Evolutionary conservation across 441 rosid species (phyloP).

Genomic region (Pelargonium cotyledonis): DNA sequence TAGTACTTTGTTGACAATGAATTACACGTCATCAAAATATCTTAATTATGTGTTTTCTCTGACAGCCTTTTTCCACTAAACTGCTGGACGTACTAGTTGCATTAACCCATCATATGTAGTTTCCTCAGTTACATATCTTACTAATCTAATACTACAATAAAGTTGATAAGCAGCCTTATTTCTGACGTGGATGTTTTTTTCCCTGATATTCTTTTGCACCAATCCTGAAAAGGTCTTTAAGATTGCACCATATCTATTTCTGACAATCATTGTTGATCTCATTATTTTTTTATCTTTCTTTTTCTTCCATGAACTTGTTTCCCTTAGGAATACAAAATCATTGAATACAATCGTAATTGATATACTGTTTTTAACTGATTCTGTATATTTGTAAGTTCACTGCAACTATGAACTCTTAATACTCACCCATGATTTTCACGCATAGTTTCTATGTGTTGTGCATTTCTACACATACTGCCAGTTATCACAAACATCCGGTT

Average conservation of each 20-base stretch:
- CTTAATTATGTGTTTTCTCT: neutral
- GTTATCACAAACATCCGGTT: neutral
- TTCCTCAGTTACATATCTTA: neutral
- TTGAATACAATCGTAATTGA: neutral
- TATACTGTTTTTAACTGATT: neutral
- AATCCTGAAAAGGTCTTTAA: neutral
- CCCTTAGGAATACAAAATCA: neutral
- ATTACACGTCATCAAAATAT: neutral
- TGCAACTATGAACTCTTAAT: neutral
- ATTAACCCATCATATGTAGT: conserved; percentile 7
- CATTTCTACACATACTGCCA: conserved; percentile 4
- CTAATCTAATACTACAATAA: neutral
- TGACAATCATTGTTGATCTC: neutral
- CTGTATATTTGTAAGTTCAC: neutral
- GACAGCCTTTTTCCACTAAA: neutral
- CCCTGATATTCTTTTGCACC: neutral
- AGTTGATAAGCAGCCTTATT: neutral
- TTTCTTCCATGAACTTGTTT: neutral
- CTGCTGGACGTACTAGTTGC: neutral
- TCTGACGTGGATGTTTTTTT: neutral
- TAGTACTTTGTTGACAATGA: neutral
- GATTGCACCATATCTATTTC: neutral
- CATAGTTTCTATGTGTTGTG: neutral
- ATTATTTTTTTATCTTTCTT: neutral
- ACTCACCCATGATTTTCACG: neutral